Conservation (phyloP, 441 rosid species). For the Dalechampia spathulata region DNA sequence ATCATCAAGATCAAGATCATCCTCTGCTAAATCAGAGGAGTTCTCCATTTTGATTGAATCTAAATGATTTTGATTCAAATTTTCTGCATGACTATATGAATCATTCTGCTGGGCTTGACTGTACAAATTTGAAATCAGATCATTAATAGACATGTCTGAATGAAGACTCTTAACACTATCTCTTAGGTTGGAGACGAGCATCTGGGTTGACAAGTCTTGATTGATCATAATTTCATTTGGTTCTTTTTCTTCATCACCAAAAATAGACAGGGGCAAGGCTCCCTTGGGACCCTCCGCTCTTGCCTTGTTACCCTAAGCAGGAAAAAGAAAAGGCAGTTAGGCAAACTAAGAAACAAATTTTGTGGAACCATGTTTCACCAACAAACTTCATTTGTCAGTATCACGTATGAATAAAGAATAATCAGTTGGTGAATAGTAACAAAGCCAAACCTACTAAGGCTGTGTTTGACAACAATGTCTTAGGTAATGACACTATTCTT, state of each 20-base stretch:
- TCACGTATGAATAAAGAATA: neutral
- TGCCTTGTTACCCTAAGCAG: conserved; percentile 34
- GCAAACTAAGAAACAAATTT: conserved; percentile 8
- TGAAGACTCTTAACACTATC: conserved; percentile 25
- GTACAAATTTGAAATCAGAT: conserved; percentile 78
- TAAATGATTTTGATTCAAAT: conserved; percentile 23
- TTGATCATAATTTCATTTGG: conserved; percentile 28
- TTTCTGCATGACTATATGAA: conserved; percentile 27
- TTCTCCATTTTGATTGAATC: conserved; percentile 16
- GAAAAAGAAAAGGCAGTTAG: conserved; percentile 12
- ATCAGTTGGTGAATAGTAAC: too few species aligned
- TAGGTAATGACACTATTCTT: too few species aligned
- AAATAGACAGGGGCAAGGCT: conserved; percentile 58
- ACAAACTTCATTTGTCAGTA: neutral
- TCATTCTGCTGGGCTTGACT: conserved; percentile 44
- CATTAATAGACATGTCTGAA: conserved; percentile 42
- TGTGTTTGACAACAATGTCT: too few species aligned
- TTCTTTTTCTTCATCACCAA: conserved; percentile 47
- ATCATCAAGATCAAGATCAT: conserved; percentile 39
- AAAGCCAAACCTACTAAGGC: too few species aligned
- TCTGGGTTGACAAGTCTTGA: conserved; percentile 31
- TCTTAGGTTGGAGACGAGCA: conserved; percentile 15
- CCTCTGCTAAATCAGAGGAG: conserved; percentile 18
- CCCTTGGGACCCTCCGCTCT: conserved; percentile 33
- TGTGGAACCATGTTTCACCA: conserved; percentile 4